Conservation (phyloP, 2,329 filamentous ascomycete species). For the Pleochaeta shiraiana region DNA sequence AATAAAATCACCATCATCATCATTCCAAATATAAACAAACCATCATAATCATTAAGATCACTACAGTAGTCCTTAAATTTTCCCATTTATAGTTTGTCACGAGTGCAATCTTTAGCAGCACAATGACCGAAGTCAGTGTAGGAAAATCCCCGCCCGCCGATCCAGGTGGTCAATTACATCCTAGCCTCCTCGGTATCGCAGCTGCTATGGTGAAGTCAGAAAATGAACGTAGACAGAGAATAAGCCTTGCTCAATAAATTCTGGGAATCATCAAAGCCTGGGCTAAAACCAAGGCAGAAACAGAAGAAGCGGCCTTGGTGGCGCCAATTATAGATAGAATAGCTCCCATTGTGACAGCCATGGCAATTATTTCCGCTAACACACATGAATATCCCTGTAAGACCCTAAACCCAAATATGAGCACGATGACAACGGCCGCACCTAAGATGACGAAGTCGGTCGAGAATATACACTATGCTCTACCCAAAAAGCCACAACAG, state of each 20-base stretch:
- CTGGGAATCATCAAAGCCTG: background rate
- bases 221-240: background rate
- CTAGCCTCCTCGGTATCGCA: background rate
- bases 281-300: background rate
- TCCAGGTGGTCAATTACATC: background rate
- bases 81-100: no score
- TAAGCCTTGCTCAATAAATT: background rate
- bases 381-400: background rate
- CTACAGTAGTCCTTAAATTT: no score
- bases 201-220: background rate
- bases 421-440: background rate
- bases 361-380: background rate
- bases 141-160: background rate
- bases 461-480: background rate
- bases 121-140: no score
- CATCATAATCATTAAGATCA: no score
- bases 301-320: background rate
- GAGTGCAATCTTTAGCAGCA: no score
- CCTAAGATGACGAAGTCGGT: background rate
- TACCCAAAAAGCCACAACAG: background rate
- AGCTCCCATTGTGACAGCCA: background rate
- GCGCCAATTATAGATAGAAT: background rate
- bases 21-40: no score
- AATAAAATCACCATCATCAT: no score
- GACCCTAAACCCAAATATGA: background rate